Conservation (phyloP, 345 rosid species). For the Barbarea vulgaris region DNA sequence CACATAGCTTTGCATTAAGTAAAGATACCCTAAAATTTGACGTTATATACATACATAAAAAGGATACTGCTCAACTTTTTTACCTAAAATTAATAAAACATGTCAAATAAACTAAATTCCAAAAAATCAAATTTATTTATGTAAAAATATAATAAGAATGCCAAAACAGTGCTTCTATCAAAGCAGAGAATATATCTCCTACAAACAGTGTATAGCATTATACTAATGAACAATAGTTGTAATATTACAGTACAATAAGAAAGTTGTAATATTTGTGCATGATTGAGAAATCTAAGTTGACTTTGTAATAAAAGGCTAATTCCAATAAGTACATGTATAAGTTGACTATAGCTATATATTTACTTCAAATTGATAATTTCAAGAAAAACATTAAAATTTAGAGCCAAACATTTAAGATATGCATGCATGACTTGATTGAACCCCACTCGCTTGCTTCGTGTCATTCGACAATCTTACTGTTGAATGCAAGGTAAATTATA, state of each 20-base stretch:
- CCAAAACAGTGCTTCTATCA: background rate
- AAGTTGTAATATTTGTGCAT: conserved; percentile 17
- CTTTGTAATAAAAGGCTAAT: conserved; percentile 27
- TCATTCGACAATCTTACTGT: conserved; percentile 9
- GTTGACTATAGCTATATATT: conserved; percentile 24
- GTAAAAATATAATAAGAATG: background rate
- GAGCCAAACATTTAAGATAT: conserved; percentile 23
- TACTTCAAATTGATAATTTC: conserved; percentile 25
- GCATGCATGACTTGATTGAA: conserved; percentile 43
- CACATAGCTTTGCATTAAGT: background rate
- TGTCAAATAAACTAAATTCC: background rate
- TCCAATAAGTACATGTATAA: conserved; percentile 35
- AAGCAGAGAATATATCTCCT: background rate
- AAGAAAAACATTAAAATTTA: background rate
- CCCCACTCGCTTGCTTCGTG: conserved; percentile 37
- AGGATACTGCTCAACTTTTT: background rate
- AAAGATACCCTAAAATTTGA: background rate
- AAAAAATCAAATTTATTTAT: background rate
- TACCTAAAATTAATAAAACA: background rate
- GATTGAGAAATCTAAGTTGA: conserved; percentile 45
- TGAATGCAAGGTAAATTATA: background rate
- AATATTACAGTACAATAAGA: conserved; percentile 8
- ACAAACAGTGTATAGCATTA: conserved; percentile 22
- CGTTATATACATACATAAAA: background rate
- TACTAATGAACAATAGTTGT: conserved; percentile 13